phyloP scores from a whole-genome alignment of 306 rosid species.

The Citrullus mucosospermus region DNA sequence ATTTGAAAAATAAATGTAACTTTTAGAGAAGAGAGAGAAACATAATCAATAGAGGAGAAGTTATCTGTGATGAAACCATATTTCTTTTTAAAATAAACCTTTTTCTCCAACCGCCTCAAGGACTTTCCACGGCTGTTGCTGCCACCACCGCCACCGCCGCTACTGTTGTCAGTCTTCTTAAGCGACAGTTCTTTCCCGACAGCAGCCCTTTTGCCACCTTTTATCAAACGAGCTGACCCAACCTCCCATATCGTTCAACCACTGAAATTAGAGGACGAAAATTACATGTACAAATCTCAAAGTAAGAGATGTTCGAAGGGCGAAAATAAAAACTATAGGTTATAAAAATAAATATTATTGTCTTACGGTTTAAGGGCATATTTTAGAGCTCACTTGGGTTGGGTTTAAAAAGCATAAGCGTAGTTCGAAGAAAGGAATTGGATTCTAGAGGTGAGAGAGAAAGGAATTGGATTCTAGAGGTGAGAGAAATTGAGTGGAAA shows the following conservation, averaged over 20 bases:
- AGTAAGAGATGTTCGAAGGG: neutral
- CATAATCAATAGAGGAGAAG: conserved; percentile 56
- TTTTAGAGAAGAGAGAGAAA: neutral
- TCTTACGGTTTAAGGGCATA: neutral
- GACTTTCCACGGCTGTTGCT: neutral
- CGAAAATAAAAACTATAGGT: neutral
- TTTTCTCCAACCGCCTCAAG: neutral
- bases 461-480: too few species aligned
- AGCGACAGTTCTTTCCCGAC: neutral
- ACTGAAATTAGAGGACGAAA: neutral
- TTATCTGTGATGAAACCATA: conserved; percentile 45
- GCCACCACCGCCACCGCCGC: neutral
- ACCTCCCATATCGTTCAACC: neutral
- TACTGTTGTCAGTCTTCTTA: neutral
- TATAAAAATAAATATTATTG: neutral
- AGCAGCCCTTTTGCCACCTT: neutral
- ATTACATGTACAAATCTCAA: neutral
- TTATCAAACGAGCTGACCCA: neutral
- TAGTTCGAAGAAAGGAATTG: too few species aligned
- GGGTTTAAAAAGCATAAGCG: too few species aligned
- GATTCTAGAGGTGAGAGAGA: too few species aligned
- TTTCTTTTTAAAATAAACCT: conserved; percentile 25
- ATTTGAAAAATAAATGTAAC: too few species aligned
- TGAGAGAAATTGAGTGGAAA: too few species aligned
- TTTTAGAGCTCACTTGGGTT: too few species aligned